Evolutionary conservation across 305 asterid genomes (phyloP), one percentile per base, ranked within the genome.

Genomic region (Solanum hybrid): DNA sequence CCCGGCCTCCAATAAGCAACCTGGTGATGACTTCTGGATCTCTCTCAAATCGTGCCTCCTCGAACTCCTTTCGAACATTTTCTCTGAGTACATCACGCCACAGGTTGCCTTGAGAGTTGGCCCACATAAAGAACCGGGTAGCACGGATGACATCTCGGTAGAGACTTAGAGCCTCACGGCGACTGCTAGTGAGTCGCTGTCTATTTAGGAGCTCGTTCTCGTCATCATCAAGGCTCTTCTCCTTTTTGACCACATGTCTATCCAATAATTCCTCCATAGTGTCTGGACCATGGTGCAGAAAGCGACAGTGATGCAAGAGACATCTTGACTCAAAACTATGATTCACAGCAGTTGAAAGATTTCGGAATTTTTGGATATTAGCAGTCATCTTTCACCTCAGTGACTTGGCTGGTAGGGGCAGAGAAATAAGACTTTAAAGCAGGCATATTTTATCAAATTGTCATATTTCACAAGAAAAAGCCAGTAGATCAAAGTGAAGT

Each of bases 41-140:
- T 34, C 92, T 95, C 88, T 96, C 99, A 11, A 95, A 95, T 42
- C 98, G 94, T 20, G 99, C 96, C 46, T 91, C 95, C 91, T 97
- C 99, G 28, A 94, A 97, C 89, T 96, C 99, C 92, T 96, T 97
- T 34, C 99, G 92, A 22, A 98, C 98, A 89, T 97, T 97, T 90
- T 94, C 99, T 88, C 99, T 91, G 92, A 97, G 93, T 13, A 96
- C 89, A 85, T 97, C 99, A 18, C 99, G 95, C 99, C 99, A 97
- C 26, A 94, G 90, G 8, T 93, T 90, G 26, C 99, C 99, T 51
- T 94, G 94, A 8, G 99, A 92, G 90, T 97, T 97, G 5, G 95
- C 92, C 99, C 99, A 97, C 93, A 89, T 86, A 94, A 97, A 97
- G 94, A 94, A 97, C 57, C 99, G 94, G 71, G 96, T 95, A 0